These are phyloP conservation scores for Myxozyma melibiosi DNA, from an alignment of 805 yeast species.

Conservation along the genomic window DNA sequence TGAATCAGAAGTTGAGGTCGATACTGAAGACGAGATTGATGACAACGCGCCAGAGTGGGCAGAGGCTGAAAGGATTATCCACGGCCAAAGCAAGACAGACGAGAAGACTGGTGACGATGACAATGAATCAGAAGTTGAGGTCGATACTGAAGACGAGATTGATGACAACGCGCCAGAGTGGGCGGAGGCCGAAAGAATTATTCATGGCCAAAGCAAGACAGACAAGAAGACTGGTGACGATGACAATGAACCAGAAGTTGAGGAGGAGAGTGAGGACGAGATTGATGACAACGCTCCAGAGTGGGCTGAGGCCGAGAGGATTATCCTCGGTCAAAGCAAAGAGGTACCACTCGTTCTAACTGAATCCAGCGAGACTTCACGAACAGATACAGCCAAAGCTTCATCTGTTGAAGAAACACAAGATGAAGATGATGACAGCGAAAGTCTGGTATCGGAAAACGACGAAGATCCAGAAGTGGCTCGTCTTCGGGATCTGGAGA, in stretches of 20 bases:
- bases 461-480: neutral
- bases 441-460: neutral
- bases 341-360: too few species aligned
- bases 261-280: neutral
- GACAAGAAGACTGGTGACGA: neutral
- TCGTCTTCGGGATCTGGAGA: neutral
- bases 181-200: neutral
- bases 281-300: neutral
- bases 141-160: neutral
- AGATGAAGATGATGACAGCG: neutral
- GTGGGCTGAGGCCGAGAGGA: too few species aligned
- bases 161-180: neutral
- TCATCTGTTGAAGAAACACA: neutral
- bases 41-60: neutral
- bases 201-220: neutral
- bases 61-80: neutral
- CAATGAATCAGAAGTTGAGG: neutral
- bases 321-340: too few species aligned
- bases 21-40: neutral
- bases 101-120: neutral
- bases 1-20: neutral
- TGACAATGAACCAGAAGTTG: neutral
- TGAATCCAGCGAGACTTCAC: too few species aligned
- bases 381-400: too few species aligned
- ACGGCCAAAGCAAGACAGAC: neutral